These are phyloP conservation scores for Quercus tomentella DNA, from an alignment of 331 rosid genomes.

Conservation along the genomic window DNA sequence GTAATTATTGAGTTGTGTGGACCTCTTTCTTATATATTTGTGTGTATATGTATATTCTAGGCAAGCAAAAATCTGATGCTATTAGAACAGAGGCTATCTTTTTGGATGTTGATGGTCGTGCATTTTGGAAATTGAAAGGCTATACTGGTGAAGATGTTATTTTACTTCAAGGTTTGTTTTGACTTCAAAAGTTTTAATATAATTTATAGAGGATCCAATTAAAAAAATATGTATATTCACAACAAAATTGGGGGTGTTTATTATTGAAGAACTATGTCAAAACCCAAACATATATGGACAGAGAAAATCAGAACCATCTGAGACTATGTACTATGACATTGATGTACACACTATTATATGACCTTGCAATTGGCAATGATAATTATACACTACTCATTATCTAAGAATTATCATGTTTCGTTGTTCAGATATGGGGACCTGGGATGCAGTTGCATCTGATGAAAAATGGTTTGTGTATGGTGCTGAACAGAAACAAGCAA, in stretches of 20 bases:
- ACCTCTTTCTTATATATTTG: not conserved
- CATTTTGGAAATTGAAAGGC: slow-evolving; percentile 42
- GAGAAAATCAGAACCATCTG: not conserved
- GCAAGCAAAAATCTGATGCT: slow-evolving; percentile 18
- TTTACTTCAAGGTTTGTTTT: slow-evolving; percentile 45
- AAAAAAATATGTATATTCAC: not conserved
- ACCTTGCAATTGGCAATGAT: not conserved
- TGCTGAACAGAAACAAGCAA: slow-evolving; percentile 39
- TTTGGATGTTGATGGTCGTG: slow-evolving; percentile 28
- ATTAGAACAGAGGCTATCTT: no score
- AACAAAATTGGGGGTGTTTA: not conserved
- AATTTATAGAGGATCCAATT: not conserved
- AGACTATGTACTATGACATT: not conserved
- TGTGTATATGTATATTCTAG: slow-evolving; percentile 8
- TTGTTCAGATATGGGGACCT: slow-evolving; percentile 40
- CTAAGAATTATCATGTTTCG: not conserved
- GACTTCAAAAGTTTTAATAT: not conserved
- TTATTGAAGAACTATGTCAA: not conserved
- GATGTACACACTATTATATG: not conserved
- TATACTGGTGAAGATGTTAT: slow-evolving; percentile 17
- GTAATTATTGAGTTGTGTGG: not conserved
- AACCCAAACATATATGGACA: not conserved
- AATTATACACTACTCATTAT: not conserved
- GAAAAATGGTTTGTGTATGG: slow-evolving; percentile 67
- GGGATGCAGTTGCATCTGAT: slow-evolving; percentile 17